Evolutionary conservation across 2,329 filamentous ascomycete genomes (phyloP).

Genomic region (Fusarium clavum): DNA sequence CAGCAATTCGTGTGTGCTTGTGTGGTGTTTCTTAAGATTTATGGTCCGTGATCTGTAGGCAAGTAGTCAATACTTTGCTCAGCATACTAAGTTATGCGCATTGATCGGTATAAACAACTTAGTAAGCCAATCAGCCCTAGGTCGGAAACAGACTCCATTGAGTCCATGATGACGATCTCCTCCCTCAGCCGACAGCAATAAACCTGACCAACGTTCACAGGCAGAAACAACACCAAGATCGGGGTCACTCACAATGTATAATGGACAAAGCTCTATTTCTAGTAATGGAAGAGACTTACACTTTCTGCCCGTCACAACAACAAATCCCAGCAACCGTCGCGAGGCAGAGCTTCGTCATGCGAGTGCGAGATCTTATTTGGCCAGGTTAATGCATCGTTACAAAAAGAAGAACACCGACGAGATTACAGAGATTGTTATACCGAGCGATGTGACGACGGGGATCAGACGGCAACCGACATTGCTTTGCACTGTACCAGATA

Average conservation of each 20-base stretch:
- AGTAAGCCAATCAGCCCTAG: neutral
- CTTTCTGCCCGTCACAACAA: constrained; percentile 2
- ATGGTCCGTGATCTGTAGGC: accelerated
- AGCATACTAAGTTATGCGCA: accelerated
- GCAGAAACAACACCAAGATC: accelerated
- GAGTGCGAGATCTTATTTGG: constrained; percentile 13
- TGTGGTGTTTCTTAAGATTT: neutral
- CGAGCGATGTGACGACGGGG: too few species aligned
- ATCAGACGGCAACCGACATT: neutral
- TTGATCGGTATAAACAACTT: accelerated
- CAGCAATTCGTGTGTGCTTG: neutral
- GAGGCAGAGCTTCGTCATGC: constrained; percentile 16
- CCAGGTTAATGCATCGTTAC: neutral
- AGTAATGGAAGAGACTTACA: accelerated
- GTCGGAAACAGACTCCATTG: neutral
- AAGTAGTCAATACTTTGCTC: neutral
- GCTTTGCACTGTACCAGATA: neutral
- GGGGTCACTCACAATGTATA: neutral
- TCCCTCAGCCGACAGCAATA: neutral
- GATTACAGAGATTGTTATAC: accelerated
- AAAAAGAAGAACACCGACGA: neutral
- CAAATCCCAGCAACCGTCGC: neutral
- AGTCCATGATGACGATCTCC: neutral
- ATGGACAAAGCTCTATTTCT: accelerated
- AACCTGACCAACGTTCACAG: neutral